Percentiles rank a stretch among this genome's conserved stretches.
Conservation (phyloP, 352 stramenopile genomes). For the Pelagophyceae sp. region DNA sequence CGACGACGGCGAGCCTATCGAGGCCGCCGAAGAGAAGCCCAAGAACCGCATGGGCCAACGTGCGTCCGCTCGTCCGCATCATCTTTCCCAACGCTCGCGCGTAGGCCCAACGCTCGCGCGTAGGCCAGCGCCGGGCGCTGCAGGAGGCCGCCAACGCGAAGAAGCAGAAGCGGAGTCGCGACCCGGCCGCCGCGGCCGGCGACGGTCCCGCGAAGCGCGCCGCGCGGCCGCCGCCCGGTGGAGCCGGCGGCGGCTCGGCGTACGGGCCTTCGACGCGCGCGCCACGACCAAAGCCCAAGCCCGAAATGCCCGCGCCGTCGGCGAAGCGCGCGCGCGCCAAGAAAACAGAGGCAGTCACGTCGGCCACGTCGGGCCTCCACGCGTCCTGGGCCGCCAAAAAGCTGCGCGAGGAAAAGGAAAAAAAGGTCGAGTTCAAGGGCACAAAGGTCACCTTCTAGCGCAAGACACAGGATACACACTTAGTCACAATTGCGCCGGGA, state of each 20-base stretch:
- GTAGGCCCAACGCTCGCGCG: too few relatives aligned
- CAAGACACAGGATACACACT: too few relatives aligned
- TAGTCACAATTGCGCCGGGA: too few relatives aligned
- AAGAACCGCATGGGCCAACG: neutral
- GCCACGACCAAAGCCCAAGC: too few relatives aligned
- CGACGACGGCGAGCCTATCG: neutral
- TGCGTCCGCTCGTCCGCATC: too few relatives aligned
- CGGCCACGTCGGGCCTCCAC: neutral
- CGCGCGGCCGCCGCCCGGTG: too few relatives aligned
- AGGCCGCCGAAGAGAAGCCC: neutral
- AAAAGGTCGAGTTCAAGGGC: neutral
- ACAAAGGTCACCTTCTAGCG: neutral
- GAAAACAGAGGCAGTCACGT: neutral
- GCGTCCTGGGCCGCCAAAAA: neutral
- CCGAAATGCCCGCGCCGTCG: neutral
- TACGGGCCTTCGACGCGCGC: too few relatives aligned
- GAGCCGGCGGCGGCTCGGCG: too few relatives aligned
- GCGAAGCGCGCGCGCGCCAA: neutral
- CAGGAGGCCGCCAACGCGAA: neutral
- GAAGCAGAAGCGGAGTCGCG: neutral
- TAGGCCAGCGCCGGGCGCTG: neutral
- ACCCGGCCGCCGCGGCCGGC: too few relatives aligned
- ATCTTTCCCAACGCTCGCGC: too few relatives aligned
- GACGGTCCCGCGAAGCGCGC: neutral
- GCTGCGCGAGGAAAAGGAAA: neutral